Percentiles rank a stretch among this genome's conserved stretches.
Evolutionary conservation across 2,329 filamentous ascomycete genomes (phyloP).

Genomic region (Phialophora tarda): DNA sequence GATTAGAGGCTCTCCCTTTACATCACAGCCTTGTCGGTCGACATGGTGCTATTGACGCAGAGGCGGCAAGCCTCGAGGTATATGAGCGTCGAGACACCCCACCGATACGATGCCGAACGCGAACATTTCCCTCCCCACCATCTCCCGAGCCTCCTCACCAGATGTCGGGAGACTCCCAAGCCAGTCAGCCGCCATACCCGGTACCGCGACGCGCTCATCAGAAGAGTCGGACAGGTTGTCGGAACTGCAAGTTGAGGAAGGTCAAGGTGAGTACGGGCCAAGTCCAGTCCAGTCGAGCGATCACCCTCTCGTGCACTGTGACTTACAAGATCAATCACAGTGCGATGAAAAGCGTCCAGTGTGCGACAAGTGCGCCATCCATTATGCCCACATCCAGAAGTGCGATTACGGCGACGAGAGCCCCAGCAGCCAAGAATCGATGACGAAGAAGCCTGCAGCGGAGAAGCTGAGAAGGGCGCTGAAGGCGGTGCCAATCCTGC

Average conservation of each 20-base stretch:
- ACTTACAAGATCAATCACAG: background rate
- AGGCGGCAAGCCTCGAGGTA: conserved; percentile 3
- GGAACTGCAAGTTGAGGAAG: conserved; percentile 19
- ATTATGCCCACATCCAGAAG: conserved; percentile 16
- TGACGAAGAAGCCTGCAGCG: conserved; percentile 2
- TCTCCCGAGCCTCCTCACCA: background rate
- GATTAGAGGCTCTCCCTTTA: conserved; percentile 16
- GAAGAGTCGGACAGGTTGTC: conserved; percentile 12
- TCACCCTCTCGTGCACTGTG: too few relatives aligned
- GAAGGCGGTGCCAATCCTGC: conserved; percentile 17
- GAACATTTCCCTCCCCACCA: background rate
- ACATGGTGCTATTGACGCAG: background rate
- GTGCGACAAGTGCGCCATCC: conserved; percentile 19
- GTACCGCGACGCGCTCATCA: conserved; percentile 10
- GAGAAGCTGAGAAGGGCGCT: background rate
- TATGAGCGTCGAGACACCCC: conserved; percentile 8
- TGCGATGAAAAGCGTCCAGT: conserved; percentile 21
- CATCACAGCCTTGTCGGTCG: conserved; percentile 21
- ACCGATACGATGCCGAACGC: conserved; percentile 3
- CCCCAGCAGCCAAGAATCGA: background rate
- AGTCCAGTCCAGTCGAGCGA: background rate
- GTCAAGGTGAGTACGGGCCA: conserved; percentile 8
- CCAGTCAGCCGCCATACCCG: conserved; percentile 1
- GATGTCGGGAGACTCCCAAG: conserved; percentile 7
- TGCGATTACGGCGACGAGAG: conserved; percentile 21